phyloP scores from a whole-genome alignment of 2,329 filamentous ascomycete genomes.

The Colletotrichum endophyticum region DNA sequence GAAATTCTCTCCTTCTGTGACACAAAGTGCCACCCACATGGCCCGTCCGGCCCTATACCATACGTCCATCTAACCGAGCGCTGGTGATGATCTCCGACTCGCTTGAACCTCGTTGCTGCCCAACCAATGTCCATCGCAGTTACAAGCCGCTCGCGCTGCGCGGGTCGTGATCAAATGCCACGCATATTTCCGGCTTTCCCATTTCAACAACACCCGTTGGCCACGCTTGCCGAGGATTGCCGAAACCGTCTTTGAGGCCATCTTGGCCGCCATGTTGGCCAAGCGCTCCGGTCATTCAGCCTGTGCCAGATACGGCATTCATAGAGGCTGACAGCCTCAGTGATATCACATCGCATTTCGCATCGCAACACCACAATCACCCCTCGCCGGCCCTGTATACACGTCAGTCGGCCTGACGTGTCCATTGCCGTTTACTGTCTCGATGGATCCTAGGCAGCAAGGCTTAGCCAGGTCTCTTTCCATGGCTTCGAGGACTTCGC shows the following conservation, averaged over 20 bases:
- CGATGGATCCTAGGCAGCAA: background rate
- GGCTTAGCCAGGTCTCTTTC: background rate
- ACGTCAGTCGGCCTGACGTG: constrained; percentile 15
- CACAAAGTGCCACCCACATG: background rate
- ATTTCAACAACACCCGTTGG: background rate
- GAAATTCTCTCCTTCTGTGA: background rate
- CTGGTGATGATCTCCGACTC: background rate
- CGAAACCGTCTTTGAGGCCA: background rate
- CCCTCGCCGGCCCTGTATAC: background rate
- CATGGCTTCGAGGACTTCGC: background rate
- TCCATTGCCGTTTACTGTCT: background rate
- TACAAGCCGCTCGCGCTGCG: background rate
- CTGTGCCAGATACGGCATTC: background rate
- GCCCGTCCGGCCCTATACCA: background rate
- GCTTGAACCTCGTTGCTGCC: background rate
- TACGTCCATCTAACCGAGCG: background rate
- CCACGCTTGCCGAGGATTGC: background rate
- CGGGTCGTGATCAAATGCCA: background rate
- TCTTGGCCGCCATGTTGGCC: background rate
- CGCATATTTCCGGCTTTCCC: background rate
- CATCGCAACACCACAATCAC: background rate
- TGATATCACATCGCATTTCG: background rate
- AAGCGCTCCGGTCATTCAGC: background rate
- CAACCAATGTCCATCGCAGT: background rate
- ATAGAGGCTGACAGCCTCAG: background rate